Percentiles rank a stretch among this genome's conserved stretches.
Conservation (phyloP, 495 filamentous ascomycete species). For the Choiromyces venosus region DNA sequence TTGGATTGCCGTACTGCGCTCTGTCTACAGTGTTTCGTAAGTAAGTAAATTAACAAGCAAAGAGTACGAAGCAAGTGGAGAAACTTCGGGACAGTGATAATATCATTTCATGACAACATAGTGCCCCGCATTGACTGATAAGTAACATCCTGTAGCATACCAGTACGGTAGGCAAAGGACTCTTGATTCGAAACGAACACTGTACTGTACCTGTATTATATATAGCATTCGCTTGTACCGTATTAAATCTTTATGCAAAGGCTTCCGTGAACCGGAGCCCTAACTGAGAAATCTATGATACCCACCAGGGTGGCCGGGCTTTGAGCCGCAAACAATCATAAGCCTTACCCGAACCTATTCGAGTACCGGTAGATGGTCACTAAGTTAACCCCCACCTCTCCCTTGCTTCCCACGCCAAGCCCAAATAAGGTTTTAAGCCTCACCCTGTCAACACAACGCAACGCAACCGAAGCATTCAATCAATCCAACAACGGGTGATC, state of each 20-base stretch:
- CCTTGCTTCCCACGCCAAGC: conserved; percentile 8
- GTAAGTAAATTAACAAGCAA: no score
- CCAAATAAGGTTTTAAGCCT: conserved; percentile 39
- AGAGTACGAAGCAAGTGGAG: no score
- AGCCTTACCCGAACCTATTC: not conserved
- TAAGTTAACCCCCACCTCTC: not conserved
- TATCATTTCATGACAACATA: no score
- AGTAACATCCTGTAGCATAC: no score
- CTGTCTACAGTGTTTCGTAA: no score
- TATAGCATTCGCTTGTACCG: not conserved
- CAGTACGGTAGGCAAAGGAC: not conserved
- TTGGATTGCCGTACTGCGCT: no score
- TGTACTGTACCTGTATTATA: no score
- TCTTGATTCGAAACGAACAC: not conserved
- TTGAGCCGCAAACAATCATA: not conserved
- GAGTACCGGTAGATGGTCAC: not conserved
- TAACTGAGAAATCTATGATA: no score
- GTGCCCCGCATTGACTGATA: no score
- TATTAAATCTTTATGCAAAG: no score
- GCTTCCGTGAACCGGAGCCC: not conserved
- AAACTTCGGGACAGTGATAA: no score
- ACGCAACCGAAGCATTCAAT: conserved; percentile 5
- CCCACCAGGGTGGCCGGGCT: no score
- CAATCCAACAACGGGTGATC: not conserved
- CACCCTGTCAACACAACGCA: conserved; percentile 7